Evolutionary conservation across 108 stramenopile genomes (phyloP).

Genomic region (Schizochytrium sp.): DNA sequence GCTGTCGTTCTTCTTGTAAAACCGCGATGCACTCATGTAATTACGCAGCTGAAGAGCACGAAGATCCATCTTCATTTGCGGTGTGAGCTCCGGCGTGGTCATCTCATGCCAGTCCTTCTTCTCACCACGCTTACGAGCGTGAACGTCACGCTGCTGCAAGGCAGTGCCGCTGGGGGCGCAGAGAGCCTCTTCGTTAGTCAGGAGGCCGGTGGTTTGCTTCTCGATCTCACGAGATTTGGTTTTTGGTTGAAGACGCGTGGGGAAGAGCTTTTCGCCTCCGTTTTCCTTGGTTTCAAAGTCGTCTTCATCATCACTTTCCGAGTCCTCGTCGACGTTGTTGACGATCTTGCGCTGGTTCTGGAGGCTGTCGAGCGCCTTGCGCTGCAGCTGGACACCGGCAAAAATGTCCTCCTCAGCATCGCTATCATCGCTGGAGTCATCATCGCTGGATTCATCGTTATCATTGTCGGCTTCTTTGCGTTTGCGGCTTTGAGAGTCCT

Average conservation of each 20-base stretch:
- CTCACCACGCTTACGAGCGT: slow-evolving; percentile 22
- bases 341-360: no score
- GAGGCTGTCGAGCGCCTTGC: no score
- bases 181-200: slow-evolving; percentile 1
- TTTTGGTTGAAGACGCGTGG: slow-evolving; percentile 1
- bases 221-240: neutral
- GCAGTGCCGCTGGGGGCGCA: slow-evolving; percentile 28
- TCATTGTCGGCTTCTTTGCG: no score
- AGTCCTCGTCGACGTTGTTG: no score
- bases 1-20: slow-evolving; percentile 56
- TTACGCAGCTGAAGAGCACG: slow-evolving; percentile 54
- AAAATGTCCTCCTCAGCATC: no score
- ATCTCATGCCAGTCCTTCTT: slow-evolving; percentile 50
- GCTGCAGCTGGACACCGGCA: no score
- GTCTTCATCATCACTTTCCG: no score
- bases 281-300: no score
- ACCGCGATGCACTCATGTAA: slow-evolving; percentile 9
- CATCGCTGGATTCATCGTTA: no score
- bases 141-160: neutral
- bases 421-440: no score
- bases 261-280: neutral
- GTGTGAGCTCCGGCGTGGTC: slow-evolving; percentile 16
- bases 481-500: no score
- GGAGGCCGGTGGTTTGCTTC: neutral
- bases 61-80: slow-evolving; percentile 23